phyloP scores from a whole-genome alignment of 305 asterid genomes.

The Fraxinus floribunda region DNA sequence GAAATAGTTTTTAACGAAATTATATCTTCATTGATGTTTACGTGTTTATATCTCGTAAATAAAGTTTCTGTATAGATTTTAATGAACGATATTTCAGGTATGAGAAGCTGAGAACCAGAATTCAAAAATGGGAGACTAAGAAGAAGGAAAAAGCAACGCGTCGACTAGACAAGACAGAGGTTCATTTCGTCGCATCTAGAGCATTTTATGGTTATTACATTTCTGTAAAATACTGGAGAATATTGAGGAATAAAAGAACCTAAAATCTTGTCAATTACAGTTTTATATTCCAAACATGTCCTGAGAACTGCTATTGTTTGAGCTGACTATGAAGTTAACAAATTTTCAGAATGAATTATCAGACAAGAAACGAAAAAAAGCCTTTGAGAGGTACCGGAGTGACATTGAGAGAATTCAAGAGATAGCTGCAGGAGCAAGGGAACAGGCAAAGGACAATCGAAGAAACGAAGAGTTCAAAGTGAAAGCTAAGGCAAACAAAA shows the following conservation, averaged over 20 bases:
- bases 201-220: neutral
- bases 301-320: neutral
- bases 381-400: slow-evolving; percentile 35
- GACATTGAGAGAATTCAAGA: slow-evolving; percentile 48
- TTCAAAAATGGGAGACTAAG: slow-evolving; percentile 66
- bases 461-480: slow-evolving; percentile 63
- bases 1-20: neutral
- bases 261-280: neutral
- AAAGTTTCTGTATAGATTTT: neutral
- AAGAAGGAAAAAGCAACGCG: slow-evolving; percentile 59
- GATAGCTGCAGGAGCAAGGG: slow-evolving; percentile 61
- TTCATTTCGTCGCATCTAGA: slow-evolving; percentile 25
- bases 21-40: neutral
- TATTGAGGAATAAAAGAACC: neutral
- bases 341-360: slow-evolving; percentile 59
- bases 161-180: slow-evolving; percentile 55
- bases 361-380: slow-evolving; percentile 60
- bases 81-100: slow-evolving; percentile 47
- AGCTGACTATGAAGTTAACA: slow-evolving; percentile 20
- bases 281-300: neutral
- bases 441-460: slow-evolving; percentile 59
- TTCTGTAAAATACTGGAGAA: neutral
- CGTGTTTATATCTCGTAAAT: neutral
- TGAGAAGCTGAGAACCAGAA: slow-evolving; percentile 49
- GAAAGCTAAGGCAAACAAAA: slow-evolving; percentile 66